These are phyloP conservation scores for Tulasnella sp. DNA, from an alignment of 768 basidiomycete species.

Conservation along the genomic window DNA sequence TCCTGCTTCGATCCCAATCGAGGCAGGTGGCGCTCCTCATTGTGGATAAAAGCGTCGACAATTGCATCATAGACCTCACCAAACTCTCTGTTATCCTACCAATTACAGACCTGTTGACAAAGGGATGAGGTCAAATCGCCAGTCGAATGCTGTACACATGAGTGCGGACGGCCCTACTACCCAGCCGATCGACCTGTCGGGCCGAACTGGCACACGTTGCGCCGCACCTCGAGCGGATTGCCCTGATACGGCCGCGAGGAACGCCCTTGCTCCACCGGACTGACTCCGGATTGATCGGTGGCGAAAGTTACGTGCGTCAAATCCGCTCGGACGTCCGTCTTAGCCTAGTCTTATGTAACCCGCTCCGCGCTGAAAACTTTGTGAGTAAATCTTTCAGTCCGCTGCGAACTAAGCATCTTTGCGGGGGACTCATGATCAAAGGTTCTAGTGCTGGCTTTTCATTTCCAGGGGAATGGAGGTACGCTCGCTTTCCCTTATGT, in stretches of 20 bases:
- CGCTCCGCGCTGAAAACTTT: background rate
- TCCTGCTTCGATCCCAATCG: background rate
- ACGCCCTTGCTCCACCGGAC: background rate
- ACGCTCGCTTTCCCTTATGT: background rate
- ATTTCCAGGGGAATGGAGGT: background rate
- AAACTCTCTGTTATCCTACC: background rate
- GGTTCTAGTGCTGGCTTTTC: background rate
- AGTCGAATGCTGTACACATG: background rate
- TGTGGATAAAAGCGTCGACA: background rate
- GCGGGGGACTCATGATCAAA: background rate
- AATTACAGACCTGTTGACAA: background rate
- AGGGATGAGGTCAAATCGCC: background rate
- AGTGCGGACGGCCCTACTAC: background rate
- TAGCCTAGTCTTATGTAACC: background rate
- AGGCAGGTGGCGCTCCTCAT: background rate
- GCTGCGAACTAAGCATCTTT: background rate
- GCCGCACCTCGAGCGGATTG: background rate
- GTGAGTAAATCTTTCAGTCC: background rate
- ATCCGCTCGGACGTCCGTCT: background rate
- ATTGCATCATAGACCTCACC: background rate
- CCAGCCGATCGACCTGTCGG: background rate
- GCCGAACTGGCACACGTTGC: background rate
- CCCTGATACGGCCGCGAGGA: background rate
- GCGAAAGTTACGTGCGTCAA: background rate
- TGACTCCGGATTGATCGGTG: background rate